Base-by-base conservation (phyloP, 371 early-diverging fungal genomes). In the Saksenaea vasiformis region DNA sequence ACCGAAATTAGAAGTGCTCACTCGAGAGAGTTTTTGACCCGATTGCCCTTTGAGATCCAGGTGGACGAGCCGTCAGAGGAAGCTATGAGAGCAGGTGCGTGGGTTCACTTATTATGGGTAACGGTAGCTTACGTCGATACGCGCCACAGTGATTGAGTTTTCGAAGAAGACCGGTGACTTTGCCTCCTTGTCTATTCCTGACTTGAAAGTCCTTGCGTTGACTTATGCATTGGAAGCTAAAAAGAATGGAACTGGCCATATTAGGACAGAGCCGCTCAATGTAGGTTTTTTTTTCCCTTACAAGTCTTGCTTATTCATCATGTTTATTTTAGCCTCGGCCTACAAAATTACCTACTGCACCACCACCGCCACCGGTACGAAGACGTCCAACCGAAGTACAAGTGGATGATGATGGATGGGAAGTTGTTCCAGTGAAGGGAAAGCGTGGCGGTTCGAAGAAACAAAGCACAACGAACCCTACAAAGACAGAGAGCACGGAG, bases 131-230 rank as follows among this genome's bases (percentile, higher is more conserved):
- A 14, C 59, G 8, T 15, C 38, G 56, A 13, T 39, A 15, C 15
- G 28, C 27, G 47, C 22, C 1, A 44, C 61, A 89, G 96, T 95
- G 17, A 77, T 90, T 15, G 87, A 84, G 22, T 96, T 96, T 71
- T 85, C 98, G 34, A 93, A 91, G 65, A 90, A 90, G 78, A 96
- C 98, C 1, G 98, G 98, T 39, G 98, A 98, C 77, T 94, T 83
- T 71, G 80, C 93, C 14, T 83, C 85, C 10, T 79, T 98, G 37
- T 92, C 94, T 4, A 68, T 82, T 36, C 89, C 94, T 4, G 98
- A 98, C 89, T 69, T 98, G 60, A 90, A 88, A 66, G 92, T 98
- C 5, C 74, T 98, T 53, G 97, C 97, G 1, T 78, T 98, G 69
- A 88, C 95, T 4, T 90, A 89, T 59, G 93, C 89, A 81, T 71